Evolutionary conservation across 257 asterid genomes (phyloP).

Genomic region (Solanum ossicruentum): DNA sequence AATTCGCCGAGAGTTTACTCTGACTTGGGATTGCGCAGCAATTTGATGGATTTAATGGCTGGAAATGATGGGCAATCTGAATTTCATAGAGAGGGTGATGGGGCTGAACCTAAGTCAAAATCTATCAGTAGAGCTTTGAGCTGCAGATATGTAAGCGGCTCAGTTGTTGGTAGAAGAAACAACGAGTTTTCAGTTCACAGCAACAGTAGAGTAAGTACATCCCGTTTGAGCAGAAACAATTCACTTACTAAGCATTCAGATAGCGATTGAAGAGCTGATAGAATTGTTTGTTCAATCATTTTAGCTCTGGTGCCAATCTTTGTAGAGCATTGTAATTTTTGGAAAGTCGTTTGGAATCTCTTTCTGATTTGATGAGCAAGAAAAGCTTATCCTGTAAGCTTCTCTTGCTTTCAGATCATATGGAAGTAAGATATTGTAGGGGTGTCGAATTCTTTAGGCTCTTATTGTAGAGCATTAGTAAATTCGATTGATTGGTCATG

Average conservation of each 20-base stretch:
- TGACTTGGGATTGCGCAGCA: constrained; percentile 39
- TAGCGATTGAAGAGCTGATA: neutral
- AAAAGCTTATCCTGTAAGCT: constrained; percentile 15
- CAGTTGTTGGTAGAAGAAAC: constrained; percentile 18
- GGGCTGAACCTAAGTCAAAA: constrained; percentile 5
- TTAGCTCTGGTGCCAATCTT: constrained; percentile 11
- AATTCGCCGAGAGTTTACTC: constrained; percentile 32
- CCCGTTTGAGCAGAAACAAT: constrained; percentile 9
- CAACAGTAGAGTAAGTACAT: constrained; percentile 16
- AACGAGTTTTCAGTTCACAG: constrained; percentile 10
- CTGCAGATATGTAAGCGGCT: constrained; percentile 32
- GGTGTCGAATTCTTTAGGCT: constrained; percentile 13
- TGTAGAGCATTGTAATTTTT: neutral
- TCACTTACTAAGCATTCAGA: constrained; percentile 19
- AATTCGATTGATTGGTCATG: neutral
- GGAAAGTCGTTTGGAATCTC: neutral
- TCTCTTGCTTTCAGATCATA: constrained; percentile 11
- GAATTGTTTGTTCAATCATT: constrained; percentile 5
- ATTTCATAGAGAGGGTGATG: neutral
- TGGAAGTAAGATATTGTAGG: constrained; percentile 14
- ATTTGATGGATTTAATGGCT: constrained; percentile 63
- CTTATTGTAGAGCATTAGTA: neutral
- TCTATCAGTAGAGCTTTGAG: constrained; percentile 24
- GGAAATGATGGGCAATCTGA: constrained; percentile 18
- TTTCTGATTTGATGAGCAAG: constrained; percentile 5